Percentiles rank a stretch among this genome's conserved stretches.
These are phyloP conservation scores for Clonostachys sp. DNA, from an alignment of 2,329 filamentous ascomycete species.

Conservation along the genomic window DNA sequence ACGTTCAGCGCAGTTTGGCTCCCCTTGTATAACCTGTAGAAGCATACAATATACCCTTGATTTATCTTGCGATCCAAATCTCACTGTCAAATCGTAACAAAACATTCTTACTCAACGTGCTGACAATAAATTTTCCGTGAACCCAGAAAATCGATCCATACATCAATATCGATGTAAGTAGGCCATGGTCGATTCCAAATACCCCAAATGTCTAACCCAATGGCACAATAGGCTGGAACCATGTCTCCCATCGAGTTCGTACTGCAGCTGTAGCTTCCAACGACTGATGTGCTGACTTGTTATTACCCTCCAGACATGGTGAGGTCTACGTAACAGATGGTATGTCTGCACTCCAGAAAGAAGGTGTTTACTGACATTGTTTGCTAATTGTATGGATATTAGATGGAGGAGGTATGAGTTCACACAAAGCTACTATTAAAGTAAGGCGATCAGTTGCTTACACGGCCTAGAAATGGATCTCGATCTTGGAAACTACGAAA, in stretches of 20 bases:
- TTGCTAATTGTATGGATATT: too few relatives aligned
- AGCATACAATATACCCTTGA: not conserved
- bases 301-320: slow-evolving; percentile 12
- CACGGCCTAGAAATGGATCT: slow-evolving; percentile 31
- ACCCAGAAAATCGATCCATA: slow-evolving; percentile 45
- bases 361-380: too few relatives aligned
- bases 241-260: not conserved
- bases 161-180: slow-evolving; percentile 23
- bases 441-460: too few relatives aligned
- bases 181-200: slow-evolving; percentile 5
- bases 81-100: too few relatives aligned
- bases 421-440: too few relatives aligned
- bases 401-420: too few relatives aligned
- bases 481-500: slow-evolving; percentile 54
- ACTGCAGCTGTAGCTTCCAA: not conserved
- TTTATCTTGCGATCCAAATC: not conserved
- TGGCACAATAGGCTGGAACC: slow-evolving; percentile 10
- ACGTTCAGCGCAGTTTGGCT: slow-evolving; percentile 26
- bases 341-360: too few relatives aligned
- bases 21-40: not conserved
- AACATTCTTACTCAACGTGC: slow-evolving; percentile 31
- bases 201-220: slow-evolving; percentile 27
- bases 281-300: not conserved
- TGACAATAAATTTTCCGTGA: slow-evolving; percentile 8
- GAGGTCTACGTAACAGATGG: slow-evolving; percentile 35